Conservation (phyloP, 805 yeast genomes). For the Myxozyma geophila region DNA sequence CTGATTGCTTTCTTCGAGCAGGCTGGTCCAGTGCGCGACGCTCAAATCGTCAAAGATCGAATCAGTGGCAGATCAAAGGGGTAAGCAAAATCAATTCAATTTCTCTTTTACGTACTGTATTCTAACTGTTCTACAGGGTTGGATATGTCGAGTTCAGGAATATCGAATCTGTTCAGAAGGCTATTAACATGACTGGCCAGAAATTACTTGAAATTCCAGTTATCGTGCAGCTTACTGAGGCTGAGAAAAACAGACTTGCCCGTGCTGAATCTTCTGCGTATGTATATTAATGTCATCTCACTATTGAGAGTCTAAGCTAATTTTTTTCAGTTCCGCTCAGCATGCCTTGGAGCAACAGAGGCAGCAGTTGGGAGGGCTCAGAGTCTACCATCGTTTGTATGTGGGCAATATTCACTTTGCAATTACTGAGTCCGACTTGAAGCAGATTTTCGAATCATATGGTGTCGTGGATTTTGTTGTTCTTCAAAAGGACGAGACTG, state of each 20-base stretch:
- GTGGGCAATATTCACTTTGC: conserved; percentile 44
- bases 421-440: conserved; percentile 71
- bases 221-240: conserved; percentile 44
- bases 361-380: conserved; percentile 23
- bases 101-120: neutral
- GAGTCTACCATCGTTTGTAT: conserved; percentile 39
- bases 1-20: conserved; percentile 44
- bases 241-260: conserved; percentile 44
- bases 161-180: conserved; percentile 42
- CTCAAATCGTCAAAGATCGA: conserved; percentile 45
- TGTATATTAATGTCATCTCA: neutral
- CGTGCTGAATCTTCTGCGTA: conserved; percentile 37
- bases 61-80: conserved; percentile 45
- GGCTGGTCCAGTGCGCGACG: conserved; percentile 45
- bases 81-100: conserved; percentile 12
- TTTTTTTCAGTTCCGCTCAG: conserved; percentile 28
- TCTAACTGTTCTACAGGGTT: conserved; percentile 32
- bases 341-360: conserved; percentile 34
- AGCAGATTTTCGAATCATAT: conserved; percentile 62
- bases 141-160: conserved; percentile 46
- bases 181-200: conserved; percentile 44
- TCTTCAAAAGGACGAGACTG: conserved; percentile 82
- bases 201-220: conserved; percentile 45
- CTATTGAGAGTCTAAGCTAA: neutral
- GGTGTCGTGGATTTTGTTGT: conserved; percentile 83